These are phyloP conservation scores for Acer saccharum DNA, from an alignment of 345 rosid species.

Conservation along the genomic window DNA sequence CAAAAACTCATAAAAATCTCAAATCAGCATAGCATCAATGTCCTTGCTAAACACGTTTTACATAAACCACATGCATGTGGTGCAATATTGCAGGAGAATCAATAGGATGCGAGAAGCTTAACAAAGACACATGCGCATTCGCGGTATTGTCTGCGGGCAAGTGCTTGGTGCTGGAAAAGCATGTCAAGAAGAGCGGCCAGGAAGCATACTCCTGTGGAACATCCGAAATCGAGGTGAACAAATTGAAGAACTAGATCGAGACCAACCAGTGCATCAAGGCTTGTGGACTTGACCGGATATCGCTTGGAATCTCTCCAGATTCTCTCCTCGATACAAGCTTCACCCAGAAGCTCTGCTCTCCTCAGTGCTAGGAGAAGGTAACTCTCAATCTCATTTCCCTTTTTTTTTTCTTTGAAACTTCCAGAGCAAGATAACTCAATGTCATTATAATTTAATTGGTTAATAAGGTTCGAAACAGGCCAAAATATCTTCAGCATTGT, in stretches of 20 bases:
- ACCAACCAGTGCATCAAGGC: slow-evolving; percentile 64
- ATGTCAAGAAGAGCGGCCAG: slow-evolving; percentile 54
- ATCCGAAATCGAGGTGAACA: slow-evolving; percentile 71
- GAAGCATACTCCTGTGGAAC: slow-evolving; percentile 60
- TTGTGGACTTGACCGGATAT: slow-evolving; percentile 73
- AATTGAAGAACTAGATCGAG: slow-evolving; percentile 57
- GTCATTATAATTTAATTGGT: not conserved
- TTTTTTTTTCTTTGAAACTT: not conserved
- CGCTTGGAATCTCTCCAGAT: slow-evolving; percentile 83
- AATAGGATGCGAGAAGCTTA: slow-evolving; percentile 62
- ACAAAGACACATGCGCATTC: slow-evolving; percentile 58
- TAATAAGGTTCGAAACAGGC: no score
- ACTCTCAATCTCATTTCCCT: not conserved
- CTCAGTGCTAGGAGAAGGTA: slow-evolving; percentile 93
- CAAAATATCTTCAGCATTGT: no score
- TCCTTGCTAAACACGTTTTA: no score
- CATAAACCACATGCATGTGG: no score
- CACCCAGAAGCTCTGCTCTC: slow-evolving; percentile 65
- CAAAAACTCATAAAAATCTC: no score
- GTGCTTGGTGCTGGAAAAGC: slow-evolving; percentile 79
- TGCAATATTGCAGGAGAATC: slow-evolving; percentile 26
- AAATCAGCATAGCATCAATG: no score
- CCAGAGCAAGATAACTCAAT: not conserved
- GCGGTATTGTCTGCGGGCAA: slow-evolving; percentile 73
- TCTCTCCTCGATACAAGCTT: slow-evolving; percentile 70